Evolutionary conservation across 768 basidiomycete species (phyloP), one percentile per base, ranked within the genome.

Genomic region (Guyanaporus albipodus): DNA sequence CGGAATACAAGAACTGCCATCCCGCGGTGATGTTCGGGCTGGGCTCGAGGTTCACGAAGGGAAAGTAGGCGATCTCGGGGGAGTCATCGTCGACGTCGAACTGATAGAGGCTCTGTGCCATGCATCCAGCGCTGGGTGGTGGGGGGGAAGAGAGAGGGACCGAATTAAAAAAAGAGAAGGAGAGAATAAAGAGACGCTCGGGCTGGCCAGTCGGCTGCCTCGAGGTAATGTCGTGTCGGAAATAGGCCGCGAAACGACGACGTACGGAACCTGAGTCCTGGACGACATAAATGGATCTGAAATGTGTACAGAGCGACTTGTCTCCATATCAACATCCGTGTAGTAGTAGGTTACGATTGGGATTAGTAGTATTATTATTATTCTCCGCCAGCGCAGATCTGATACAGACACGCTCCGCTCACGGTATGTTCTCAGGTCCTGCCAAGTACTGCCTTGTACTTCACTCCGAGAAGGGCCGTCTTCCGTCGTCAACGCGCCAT

Each of bases 11-110:
- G 15, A 85, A 77, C 59, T 80, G 80, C 88, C 88, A 91, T 58
- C 85, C 85, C 22, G 70, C 72, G 17, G 63, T 56, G 33, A 79
- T 56, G 55, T 80, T 70, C 1, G 77, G 64, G 40, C 73, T 62
- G 32, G 75, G 68, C 46, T 79, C 67, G 10, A 74, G 76, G 63
- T 85, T 82, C 34, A 69, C 58, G 49, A 80, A 76, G 19, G 87
- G 86, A 48, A 63, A 71, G 69, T 87, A 89, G 22, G 56, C 51
- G 53, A 88, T 68, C 37, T 71, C 58, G 4, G 86, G 86, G 34
- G 86, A 87, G 44, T 80, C 79, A 61, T 87, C 80, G 64, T 83
- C 77, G 56, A 89, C 69, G 48, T 64, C 53, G 65, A 86, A 70
- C 48, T 73, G 60, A 27, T 31, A 42, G 35, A 43, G 39, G 27